These are phyloP conservation scores for Forsythia suspensa DNA, from an alignment of 257 asterid genomes.

Conservation along the genomic window DNA sequence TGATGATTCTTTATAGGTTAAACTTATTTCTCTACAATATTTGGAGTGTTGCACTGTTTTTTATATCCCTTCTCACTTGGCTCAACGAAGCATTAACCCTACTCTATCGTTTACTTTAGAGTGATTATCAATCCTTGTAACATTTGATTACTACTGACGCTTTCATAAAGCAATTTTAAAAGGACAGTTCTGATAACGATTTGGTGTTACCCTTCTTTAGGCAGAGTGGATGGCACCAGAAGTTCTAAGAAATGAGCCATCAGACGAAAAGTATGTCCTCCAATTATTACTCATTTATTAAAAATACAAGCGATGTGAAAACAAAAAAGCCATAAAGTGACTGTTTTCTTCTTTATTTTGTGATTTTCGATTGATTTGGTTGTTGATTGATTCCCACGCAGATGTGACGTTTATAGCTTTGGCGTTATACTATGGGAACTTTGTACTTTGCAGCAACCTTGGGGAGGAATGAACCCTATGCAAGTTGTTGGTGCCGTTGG, in stretches of 20 bases:
- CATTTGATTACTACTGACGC: background rate
- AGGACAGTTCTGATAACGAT: slow-evolving; percentile 15
- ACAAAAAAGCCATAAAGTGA: background rate
- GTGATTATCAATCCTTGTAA: too few species aligned
- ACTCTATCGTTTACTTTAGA: too few species aligned
- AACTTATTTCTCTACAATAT: too few species aligned
- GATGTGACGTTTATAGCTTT: slow-evolving; percentile 91
- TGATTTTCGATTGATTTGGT: background rate
- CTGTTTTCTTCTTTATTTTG: background rate
- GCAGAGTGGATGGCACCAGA: slow-evolving; percentile 99
- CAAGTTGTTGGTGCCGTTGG: slow-evolving; percentile 99
- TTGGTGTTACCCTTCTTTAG: slow-evolving; percentile 48
- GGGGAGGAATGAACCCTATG: slow-evolving; percentile 99
- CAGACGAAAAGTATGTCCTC: slow-evolving; percentile 80
- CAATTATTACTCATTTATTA: slow-evolving; percentile 3
- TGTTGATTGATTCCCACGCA: slow-evolving; percentile 36
- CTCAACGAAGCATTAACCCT: too few species aligned
- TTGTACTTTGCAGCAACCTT: slow-evolving; percentile 84
- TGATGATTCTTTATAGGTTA: too few species aligned
- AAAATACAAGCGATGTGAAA: background rate
- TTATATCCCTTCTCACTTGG: too few species aligned
- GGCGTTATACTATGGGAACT: slow-evolving; percentile 98
- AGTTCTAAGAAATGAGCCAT: slow-evolving; percentile 96
- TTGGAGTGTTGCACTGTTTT: too few species aligned
- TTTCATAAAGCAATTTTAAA: background rate